Evolutionary conservation across 2,329 filamentous ascomycete genomes (phyloP), one percentile per base, ranked within the genome.

Genomic region (Hymenoscyphus fraxineus): DNA sequence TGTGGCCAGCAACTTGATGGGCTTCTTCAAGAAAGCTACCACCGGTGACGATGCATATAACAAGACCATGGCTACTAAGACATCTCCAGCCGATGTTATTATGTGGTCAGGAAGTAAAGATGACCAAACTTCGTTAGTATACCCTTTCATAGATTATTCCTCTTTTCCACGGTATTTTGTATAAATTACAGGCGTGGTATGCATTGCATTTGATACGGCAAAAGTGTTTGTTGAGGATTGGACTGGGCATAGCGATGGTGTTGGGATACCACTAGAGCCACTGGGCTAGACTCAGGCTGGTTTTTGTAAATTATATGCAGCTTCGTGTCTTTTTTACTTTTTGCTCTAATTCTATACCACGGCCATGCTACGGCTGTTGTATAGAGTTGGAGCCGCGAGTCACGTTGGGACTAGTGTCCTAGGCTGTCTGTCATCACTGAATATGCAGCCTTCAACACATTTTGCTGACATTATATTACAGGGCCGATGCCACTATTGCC

Each of bases 71-170:
- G 85, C 89, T 69, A 98, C 94, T 55, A 95, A 96, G 80, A 98
- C 94, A 10, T 95, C 90, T 61, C 89, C 93, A 0, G 94, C 95
- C 35, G 94, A 98, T 78, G 94, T 98, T 41, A 87, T 98, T 75
- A 96, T 97, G 91, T 97, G 93, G 90, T 96, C 92, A 65, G 95
- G 94, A 63, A 95, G 92, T 80, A 97, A 97, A 79, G 95, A 98
- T 75, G 86, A 89, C 66, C 95, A 98, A 79, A 98, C 94, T 68
- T 93, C 90, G 88, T 92, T 82, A 79, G 89, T 87, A 70, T 67
- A 72, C 67, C 68, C 62, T 60, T 60, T 67, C 31, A n/a, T 61
- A 22, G 71, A 96, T 39, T 64, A 58, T 70, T 87, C 87, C 74
- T 84, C 87, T 74, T 88, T 87, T 85, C 86, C 76, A 79, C 87